Conservation (phyloP, 1,284 basidiomycete species). For the Cerioporus squamosus region DNA sequence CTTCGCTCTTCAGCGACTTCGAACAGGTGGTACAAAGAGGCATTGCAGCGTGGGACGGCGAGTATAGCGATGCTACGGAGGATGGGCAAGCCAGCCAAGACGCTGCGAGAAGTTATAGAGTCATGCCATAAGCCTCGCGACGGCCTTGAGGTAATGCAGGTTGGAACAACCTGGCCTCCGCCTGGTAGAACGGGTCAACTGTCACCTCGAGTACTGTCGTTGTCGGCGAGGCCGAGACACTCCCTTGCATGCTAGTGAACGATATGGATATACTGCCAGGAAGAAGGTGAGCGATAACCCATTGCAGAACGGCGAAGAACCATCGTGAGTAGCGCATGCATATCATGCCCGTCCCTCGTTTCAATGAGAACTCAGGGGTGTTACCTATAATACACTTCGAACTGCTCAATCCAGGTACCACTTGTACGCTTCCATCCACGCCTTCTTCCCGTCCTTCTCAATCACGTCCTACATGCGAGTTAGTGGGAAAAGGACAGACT, state of each 20-base stretch:
- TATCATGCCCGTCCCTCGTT: background rate
- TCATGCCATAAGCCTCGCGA: constrained; percentile 10
- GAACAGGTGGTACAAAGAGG: constrained; percentile 10
- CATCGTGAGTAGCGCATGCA: background rate
- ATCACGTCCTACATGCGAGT: constrained; percentile 66
- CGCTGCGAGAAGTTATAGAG: background rate
- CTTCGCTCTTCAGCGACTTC: constrained; percentile 9
- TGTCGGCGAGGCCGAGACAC: background rate
- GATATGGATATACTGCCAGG: background rate
- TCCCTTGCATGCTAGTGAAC: background rate
- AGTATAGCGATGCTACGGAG: background rate
- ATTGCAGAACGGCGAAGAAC: background rate
- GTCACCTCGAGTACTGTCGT: background rate
- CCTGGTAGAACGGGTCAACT: background rate
- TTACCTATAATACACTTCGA: background rate
- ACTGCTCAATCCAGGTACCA: constrained; percentile 34
- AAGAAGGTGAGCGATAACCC: background rate
- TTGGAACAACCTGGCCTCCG: constrained; percentile 5
- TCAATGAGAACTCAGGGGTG: background rate
- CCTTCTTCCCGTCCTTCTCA: constrained; percentile 73
- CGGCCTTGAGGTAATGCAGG: constrained; percentile 8
- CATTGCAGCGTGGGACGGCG: background rate
- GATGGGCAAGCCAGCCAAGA: background rate
- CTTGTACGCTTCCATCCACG: constrained; percentile 59
- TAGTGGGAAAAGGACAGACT: background rate